A percentile compares a stretch with the other conserved stretches of the same genome.
Evolutionary conservation across 2,329 filamentous ascomycete species (phyloP).

Genomic region (Pseudogymnoascus sp.): DNA sequence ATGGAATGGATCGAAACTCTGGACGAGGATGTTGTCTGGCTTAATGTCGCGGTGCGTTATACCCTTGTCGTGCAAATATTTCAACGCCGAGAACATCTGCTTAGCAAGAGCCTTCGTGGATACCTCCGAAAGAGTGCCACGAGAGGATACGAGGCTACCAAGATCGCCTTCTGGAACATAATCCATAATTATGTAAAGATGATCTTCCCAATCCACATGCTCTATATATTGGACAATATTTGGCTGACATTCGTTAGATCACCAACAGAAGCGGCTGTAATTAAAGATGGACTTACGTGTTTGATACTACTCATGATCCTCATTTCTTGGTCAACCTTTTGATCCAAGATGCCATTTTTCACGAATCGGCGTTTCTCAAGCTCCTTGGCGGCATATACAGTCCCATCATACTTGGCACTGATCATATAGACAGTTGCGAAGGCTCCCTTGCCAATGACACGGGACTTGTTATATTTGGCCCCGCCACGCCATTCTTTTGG

Average conservation of each 20-base stretch:
- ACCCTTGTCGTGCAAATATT: constrained; percentile 75
- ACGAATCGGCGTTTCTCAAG: constrained; percentile 88
- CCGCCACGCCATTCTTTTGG: constrained; percentile 74
- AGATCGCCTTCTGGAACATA: constrained; percentile 77
- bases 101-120: constrained; percentile 62
- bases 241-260: constrained; percentile 38
- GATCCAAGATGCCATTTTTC: constrained; percentile 81
- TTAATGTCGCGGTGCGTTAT: constrained; percentile 99
- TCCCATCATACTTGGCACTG: constrained; percentile 74
- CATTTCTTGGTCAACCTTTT: constrained; percentile 95
- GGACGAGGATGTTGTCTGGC: constrained; percentile 91
- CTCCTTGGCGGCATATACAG: constrained; percentile 84
- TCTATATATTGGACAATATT: constrained; percentile 92
- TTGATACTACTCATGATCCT: constrained; percentile 81
- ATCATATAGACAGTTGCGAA: constrained; percentile 92
- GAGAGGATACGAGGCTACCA: constrained; percentile 57
- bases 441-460: constrained; percentile 79
- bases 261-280: constrained; percentile 53
- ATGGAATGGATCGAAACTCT: constrained; percentile 59
- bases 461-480: constrained; percentile 72
- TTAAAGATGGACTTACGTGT: constrained; percentile 61
- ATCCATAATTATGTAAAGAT: constrained; percentile 97
- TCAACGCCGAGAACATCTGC: constrained; percentile 73
- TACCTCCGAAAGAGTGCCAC: constrained; percentile 55
- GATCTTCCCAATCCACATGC: constrained; percentile 69